Percentiles rank a stretch among this genome's conserved stretches.
phyloP scores from a whole-genome alignment of 1,284 basidiomycete genomes.

The Apiotrichum akiyoshidainum region DNA sequence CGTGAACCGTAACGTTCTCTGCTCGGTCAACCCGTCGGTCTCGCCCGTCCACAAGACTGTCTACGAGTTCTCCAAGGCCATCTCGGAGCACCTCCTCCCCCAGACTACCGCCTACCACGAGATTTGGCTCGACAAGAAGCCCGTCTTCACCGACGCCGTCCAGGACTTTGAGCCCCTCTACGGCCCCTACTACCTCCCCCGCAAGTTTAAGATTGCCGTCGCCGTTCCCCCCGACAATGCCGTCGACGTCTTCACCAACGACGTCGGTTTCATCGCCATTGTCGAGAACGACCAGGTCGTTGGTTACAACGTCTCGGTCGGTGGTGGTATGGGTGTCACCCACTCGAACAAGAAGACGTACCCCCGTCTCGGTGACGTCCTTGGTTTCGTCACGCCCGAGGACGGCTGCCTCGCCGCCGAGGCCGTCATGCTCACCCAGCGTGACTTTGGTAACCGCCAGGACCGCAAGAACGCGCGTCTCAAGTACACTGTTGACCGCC shows the following conservation, averaged over 20 bases:
- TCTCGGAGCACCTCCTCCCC: conserved; percentile 85
- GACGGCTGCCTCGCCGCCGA: conserved; percentile 85
- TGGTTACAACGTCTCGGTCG: conserved; percentile 86
- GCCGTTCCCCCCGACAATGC: conserved; percentile 97
- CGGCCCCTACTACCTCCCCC: conserved; percentile 93
- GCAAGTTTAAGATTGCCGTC: conserved; percentile 98
- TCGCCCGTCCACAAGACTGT: conserved; percentile 82
- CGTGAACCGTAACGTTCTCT: conserved; percentile 84
- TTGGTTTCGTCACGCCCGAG: conserved; percentile 89
- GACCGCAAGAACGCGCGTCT: conserved; percentile 80
- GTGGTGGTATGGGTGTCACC: conserved; percentile 99
- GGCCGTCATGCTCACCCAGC: conserved; percentile 87
- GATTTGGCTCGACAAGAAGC: conserved; percentile 97
- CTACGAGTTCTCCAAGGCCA: conserved; percentile 77
- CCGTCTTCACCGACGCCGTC: conserved; percentile 83
- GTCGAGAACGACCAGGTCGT: conserved; percentile 69
- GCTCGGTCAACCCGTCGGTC: conserved; percentile 83
- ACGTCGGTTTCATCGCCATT: conserved; percentile 92
- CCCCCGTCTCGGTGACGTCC: conserved; percentile 78
- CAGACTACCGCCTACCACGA: conserved; percentile 94
- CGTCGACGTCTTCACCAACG: conserved; percentile 93
- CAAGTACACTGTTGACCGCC: conserved; percentile 96
- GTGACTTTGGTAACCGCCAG: conserved; percentile 91
- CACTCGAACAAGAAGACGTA: conserved; percentile 99
- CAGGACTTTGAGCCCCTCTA: conserved; percentile 95